A percentile compares a stretch with the other conserved stretches of the same genome.
These are phyloP conservation scores for Mycena rosella DNA, from an alignment of 768 basidiomycete species.

Conservation along the genomic window DNA sequence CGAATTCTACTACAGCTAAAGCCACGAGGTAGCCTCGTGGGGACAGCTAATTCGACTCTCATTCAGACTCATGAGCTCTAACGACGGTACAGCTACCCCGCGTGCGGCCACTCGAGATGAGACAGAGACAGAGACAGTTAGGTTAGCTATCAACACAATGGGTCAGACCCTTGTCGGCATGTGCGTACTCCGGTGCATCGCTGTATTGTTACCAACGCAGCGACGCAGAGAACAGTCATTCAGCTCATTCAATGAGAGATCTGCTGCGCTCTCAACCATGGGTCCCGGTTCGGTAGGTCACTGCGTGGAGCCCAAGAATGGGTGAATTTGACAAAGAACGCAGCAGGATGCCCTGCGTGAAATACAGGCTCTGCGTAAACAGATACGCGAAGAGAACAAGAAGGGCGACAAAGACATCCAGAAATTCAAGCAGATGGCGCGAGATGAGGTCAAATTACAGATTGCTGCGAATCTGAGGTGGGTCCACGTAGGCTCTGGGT, in stretches of 20 bases:
- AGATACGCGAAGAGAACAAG: slow-evolving; percentile 46
- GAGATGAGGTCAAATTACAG: slow-evolving; percentile 39
- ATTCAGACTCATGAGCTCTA: slow-evolving; percentile 26
- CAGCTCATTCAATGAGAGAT: slow-evolving; percentile 46
- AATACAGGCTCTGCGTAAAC: slow-evolving; percentile 39
- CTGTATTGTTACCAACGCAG: not conserved
- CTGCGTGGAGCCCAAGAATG: too few species aligned
- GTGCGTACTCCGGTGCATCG: slow-evolving; percentile 32
- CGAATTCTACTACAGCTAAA: slow-evolving; percentile 12
- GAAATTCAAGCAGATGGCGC: slow-evolving; percentile 37
- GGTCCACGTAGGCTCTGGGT: slow-evolving; percentile 46
- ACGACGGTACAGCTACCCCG: slow-evolving; percentile 34
- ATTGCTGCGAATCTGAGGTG: slow-evolving; percentile 49
- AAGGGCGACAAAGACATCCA: slow-evolving; percentile 39
- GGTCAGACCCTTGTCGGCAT: slow-evolving; percentile 33
- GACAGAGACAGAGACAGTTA: slow-evolving; percentile 25
- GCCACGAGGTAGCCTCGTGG: slow-evolving; percentile 40
- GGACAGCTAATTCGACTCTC: not conserved
- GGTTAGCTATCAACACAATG: slow-evolving; percentile 29
- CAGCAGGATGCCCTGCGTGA: slow-evolving; percentile 30
- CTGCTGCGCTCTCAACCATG: slow-evolving; percentile 42
- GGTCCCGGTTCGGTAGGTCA: slow-evolving; percentile 46
- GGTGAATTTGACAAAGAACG: not conserved
- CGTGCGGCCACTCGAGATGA: slow-evolving; percentile 21
- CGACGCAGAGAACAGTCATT: slow-evolving; percentile 42